Evolutionary conservation across 257 asterid genomes (phyloP).

Genomic region (Vinca minor): DNA sequence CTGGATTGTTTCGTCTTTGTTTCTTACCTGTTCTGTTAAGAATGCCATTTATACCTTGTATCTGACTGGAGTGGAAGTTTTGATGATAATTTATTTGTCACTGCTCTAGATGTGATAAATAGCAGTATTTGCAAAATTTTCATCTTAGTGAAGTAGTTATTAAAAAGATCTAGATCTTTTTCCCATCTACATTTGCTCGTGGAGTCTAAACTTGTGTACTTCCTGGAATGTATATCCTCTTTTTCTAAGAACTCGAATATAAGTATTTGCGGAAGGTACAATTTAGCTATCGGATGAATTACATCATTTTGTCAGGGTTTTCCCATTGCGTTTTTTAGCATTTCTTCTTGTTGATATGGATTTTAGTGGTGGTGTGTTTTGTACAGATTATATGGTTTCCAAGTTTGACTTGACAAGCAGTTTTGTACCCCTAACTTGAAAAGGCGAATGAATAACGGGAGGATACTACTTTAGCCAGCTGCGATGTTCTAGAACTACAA

Average conservation of each 20-base stretch:
- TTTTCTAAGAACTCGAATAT: neutral
- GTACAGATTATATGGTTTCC: too few relatives aligned
- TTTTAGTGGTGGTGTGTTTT: too few relatives aligned
- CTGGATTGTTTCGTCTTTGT: too few relatives aligned
- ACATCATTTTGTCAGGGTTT: neutral
- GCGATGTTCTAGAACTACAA: too few relatives aligned
- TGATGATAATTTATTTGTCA: neutral
- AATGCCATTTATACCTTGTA: too few relatives aligned
- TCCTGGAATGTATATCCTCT: neutral
- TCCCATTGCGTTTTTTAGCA: neutral
- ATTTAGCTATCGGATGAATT: neutral
- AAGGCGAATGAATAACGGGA: too few relatives aligned
- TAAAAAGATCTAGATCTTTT: neutral
- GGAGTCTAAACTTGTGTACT: neutral
- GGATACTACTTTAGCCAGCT: too few relatives aligned
- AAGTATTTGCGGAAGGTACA: neutral
- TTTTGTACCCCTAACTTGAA: too few relatives aligned
- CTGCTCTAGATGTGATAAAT: neutral
- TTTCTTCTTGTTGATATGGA: neutral
- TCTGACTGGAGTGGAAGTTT: too few relatives aligned
- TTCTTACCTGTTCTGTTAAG: too few relatives aligned
- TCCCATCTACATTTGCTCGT: too few relatives aligned
- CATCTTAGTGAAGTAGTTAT: neutral
- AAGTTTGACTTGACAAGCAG: too few relatives aligned
- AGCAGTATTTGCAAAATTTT: neutral